Conservation (phyloP, 1,284 basidiomycete species). For the Microbotryum intermedium region DNA sequence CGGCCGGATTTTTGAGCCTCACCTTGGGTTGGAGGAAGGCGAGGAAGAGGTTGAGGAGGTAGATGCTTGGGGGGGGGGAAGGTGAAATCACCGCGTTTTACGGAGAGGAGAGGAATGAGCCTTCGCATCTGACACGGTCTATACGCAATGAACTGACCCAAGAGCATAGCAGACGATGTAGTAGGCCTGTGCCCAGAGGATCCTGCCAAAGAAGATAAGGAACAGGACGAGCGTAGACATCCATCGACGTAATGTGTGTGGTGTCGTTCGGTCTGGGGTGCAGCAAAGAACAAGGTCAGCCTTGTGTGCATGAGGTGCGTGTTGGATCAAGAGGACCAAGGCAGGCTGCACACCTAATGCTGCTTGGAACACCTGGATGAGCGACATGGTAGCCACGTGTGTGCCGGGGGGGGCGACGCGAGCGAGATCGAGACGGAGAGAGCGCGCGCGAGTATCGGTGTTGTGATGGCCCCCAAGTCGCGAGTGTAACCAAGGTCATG, state of each 20-base stretch:
- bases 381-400: neutral
- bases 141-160: constrained; percentile 20
- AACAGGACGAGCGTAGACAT: constrained; percentile 65
- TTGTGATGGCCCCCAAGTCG: too few species aligned
- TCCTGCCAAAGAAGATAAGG: constrained; percentile 71
- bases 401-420: neutral
- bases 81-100: neutral
- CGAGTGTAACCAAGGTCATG: too few species aligned
- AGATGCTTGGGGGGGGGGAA: constrained; percentile 47
- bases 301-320: neutral
- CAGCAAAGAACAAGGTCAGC: neutral
- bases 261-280: constrained; percentile 69
- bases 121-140: neutral
- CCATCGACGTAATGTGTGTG: constrained; percentile 83
- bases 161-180: constrained; percentile 38
- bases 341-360: neutral
- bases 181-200: constrained; percentile 69
- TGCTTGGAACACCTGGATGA: constrained; percentile 3
- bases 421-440: neutral
- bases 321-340: too few species aligned
- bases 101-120: neutral
- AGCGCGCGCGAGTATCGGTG: too few species aligned
- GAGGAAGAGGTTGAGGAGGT: constrained; percentile 67
- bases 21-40: constrained; percentile 70
- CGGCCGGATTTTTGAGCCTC: too few species aligned